A percentile compares a stretch with the other conserved stretches of the same genome.
Evolutionary conservation across 768 basidiomycete species (phyloP).

Genomic region (Amanita brunnescens): DNA sequence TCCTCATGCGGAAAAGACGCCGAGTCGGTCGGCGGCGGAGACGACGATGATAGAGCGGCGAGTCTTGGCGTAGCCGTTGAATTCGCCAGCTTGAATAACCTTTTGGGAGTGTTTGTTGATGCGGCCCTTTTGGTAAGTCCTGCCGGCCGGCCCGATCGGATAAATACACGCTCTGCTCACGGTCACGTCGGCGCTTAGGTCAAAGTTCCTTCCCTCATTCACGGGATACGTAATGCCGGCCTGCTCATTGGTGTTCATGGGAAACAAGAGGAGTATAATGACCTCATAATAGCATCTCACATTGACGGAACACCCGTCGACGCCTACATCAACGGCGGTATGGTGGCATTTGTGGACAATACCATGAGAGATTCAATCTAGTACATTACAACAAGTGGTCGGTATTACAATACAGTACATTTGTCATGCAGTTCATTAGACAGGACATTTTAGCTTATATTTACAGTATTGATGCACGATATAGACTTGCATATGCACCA

Average conservation of each 20-base stretch:
- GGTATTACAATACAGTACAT: constrained; percentile 2
- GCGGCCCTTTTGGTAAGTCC: constrained; percentile 71
- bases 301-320: constrained; percentile 49
- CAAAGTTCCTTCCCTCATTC: constrained; percentile 83
- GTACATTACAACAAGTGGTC: neutral
- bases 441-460: constrained; percentile 3
- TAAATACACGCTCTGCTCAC: constrained; percentile 1
- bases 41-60: constrained; percentile 41
- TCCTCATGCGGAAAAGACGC: constrained; percentile 66
- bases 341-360: constrained; percentile 61
- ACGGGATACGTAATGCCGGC: constrained; percentile 82
- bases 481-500: constrained; percentile 62
- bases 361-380: constrained; percentile 38
- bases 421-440: neutral
- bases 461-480: constrained; percentile 54
- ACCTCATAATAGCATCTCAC: constrained; percentile 25
- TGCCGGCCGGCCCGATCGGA: constrained; percentile 3
- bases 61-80: constrained; percentile 89
- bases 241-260: constrained; percentile 83
- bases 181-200: constrained; percentile 33
- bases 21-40: constrained; percentile 31
- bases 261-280: constrained; percentile 33
- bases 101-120: constrained; percentile 87
- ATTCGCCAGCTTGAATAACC: constrained; percentile 86
- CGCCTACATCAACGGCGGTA: constrained; percentile 56